Evolutionary conservation across 345 rosid genomes (phyloP).

Genomic region (Rhodamnia rubescens): DNA sequence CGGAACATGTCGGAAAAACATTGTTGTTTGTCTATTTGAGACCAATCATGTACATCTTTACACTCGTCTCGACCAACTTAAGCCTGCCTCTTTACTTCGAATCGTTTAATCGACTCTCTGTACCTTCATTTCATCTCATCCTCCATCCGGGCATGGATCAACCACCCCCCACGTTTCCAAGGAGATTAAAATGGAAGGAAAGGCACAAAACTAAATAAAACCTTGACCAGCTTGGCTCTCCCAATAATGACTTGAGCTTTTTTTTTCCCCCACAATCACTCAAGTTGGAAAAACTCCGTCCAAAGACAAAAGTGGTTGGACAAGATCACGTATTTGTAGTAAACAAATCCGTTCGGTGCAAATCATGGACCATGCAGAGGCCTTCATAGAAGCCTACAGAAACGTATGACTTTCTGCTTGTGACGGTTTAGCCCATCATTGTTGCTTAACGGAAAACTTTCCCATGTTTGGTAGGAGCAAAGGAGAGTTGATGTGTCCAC

Average conservation of each 20-base stretch:
- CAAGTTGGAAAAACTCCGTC: neutral
- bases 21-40: neutral
- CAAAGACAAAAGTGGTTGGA: neutral
- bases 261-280: neutral
- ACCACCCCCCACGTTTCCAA: neutral
- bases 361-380: neutral
- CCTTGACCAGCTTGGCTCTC: neutral
- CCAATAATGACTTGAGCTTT: neutral
- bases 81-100: neutral
- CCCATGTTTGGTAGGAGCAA: neutral
- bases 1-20: neutral
- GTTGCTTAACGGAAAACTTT: neutral
- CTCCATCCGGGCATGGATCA: neutral
- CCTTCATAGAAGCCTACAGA: neutral
- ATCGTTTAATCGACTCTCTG: neutral
- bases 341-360: neutral
- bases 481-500: neutral
- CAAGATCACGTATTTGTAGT: neutral
- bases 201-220: too few species aligned
- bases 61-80: neutral
- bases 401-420: neutral
- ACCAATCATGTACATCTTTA: neutral
- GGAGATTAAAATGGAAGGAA: too few species aligned
- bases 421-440: neutral
- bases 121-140: neutral